A percentile compares a stretch with the other conserved stretches of the same genome.
Conservation (phyloP, 2,329 filamentous ascomycete species). For the Alternaria solani region DNA sequence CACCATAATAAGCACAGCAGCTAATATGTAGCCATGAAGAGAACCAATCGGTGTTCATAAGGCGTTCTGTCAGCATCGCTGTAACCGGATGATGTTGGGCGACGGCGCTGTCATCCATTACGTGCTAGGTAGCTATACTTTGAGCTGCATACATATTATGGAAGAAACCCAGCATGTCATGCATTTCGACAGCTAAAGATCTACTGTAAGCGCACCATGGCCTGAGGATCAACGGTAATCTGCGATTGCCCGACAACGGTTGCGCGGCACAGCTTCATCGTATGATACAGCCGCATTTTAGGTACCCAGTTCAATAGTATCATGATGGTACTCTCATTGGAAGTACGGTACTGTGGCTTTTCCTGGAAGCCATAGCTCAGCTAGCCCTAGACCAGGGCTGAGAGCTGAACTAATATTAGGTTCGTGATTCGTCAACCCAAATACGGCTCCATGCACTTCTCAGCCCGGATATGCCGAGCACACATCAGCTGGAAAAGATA, state of each 20-base stretch:
- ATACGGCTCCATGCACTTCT: constrained; percentile 24
- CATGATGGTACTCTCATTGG: not conserved
- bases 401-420: constrained; percentile 27
- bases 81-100: constrained; percentile 4
- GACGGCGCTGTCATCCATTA: constrained; percentile 19
- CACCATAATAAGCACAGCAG: constrained; percentile 25
- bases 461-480: constrained; percentile 10
- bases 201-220: constrained; percentile 12
- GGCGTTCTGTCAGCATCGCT: constrained; percentile 19
- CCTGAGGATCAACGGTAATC: not conserved
- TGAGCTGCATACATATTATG: constrained; percentile 12
- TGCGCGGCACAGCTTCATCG: not conserved
- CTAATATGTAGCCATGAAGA: constrained; percentile 14
- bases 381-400: constrained; percentile 17
- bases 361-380: constrained; percentile 15
- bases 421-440: constrained; percentile 19
- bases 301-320: not conserved
- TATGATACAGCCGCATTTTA: not conserved
- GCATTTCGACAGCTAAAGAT: constrained; percentile 11
- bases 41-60: constrained; percentile 19
- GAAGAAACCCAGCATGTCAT: constrained; percentile 12
- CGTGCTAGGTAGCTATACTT: constrained; percentile 2
- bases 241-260: not conserved
- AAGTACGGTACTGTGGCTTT: constrained; percentile 4
- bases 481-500: constrained; percentile 19